Base-by-base conservation (phyloP, 2,329 filamentous ascomycete genomes). In the Aspergillus fumigatus region DNA sequence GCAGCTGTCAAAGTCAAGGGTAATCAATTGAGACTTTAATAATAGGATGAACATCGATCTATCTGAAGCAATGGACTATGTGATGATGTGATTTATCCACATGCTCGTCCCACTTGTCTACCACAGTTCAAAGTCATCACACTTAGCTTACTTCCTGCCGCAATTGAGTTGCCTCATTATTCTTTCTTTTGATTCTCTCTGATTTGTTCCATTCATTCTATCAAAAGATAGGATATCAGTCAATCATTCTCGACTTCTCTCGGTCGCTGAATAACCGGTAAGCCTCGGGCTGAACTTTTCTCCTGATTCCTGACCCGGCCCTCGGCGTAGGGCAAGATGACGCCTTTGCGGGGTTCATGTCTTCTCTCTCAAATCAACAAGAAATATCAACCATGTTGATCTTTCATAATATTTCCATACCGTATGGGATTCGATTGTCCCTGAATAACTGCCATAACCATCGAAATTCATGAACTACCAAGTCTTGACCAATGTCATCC, bases 371-470 rank as follows among this genome's bases (percentile, higher is more conserved):
- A 21, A 9, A 43, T 21, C 29, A 43, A 40, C 27, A 11, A 21
- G 38, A 52, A 26, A 25, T 27, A 47, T 29, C 32, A 45, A 62
- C 40, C 21, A 71, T 70, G 69, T 54, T 64, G n/a, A 57, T 62
- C 26, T 50, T 26, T 19, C 53, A 38, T 6, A n/a, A 38, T 17
- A 38, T 38, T 38, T 7, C 32, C 14, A 38, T 38, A 38, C 17
- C 32, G 5, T 17, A 6, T 38, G 32, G 2, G 14, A 38, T 38
- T 38, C 5, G 14, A 38, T 17, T 17, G 32, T 38, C 14, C 5
- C 4, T 38, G 14, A 38, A 38, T 14, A 5, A 7, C 11, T 14
- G 7, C 2, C 32, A 17, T 35, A 35, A 5, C 6, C 17, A 35
- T 35, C 14, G 11, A 2, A 3, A 17, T 35, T 17, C 11, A 35